Evolutionary conservation across 139 green algal genomes (phyloP), one percentile per base, ranked within the genome.

Genomic region (Parachlorella kessleri): DNA sequence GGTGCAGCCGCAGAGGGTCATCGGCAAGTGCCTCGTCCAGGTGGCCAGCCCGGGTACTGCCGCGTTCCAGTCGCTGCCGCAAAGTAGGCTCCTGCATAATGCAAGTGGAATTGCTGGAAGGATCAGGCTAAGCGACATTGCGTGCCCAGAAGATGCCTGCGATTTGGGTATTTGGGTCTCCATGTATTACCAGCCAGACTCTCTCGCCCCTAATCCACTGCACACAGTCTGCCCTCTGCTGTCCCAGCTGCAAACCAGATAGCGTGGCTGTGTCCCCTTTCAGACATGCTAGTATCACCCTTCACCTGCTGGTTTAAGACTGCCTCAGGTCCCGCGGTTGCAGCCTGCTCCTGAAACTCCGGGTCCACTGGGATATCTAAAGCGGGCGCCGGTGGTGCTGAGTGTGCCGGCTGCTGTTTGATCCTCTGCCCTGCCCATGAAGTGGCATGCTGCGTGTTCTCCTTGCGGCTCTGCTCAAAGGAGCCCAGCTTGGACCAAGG

Each of bases 341-440:
- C 32, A 69, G 26, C 9, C 9, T 32, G 18, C 28, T 66, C 72
- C 64, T 80, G 70, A 8, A 91, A 76, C 42, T 90, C 87, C 7
- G 84, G 82, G 68, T 91, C 87, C 14, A 59, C 72, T 54, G 69
- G 79, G 32, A 91, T 77, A 66, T 86, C 78, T 35, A 91, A 75
- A 3, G 71, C 14, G 3, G 85, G 67, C 8, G 68, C 80, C 1
- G 82, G 28, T 0, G 82, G 64, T 28, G 69, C 42, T 14, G 80
- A 72, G 36, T 82, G 59, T 3, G 38, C 66, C 8, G 36, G 21
- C 35, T 84, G 80, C 72, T 92, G 88, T 48, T 75, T 72, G 28
- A 91, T 38, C n/a, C 32, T 48, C 74, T 81, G 65, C 33, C 86
- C 88, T 21, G 48, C 75, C 88, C 88, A 92, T n/a, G 65, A n/a